Base-by-base conservation (phyloP, 495 filamentous ascomycete genomes). In the Penicillium waksmanii region DNA sequence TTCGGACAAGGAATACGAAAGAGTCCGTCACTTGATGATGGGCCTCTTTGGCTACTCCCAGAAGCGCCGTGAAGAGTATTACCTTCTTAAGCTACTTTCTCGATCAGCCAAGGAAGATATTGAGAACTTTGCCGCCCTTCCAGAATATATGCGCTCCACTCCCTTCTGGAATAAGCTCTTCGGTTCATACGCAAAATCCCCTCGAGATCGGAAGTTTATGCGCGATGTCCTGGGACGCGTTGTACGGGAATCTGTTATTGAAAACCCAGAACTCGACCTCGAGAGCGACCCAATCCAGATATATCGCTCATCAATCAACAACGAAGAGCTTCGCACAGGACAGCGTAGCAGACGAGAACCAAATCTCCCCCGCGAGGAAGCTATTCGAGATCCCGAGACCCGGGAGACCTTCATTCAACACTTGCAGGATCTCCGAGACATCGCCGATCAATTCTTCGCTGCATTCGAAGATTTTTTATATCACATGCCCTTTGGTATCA, bases 251-350 rank as follows among this genome's bases (percentile, higher is more conserved):
- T 91, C 92, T 66, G 88, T 98, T 69, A 88, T 97, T 47, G 94
- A 96, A 33, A 96, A 97, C 61, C 87, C 90, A 7, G 87, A 88
- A 9, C 80, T 98, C 52, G 93, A 98, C 64, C 81, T 99, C 15
- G 95, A 99, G 73, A 97, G 94, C 66, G 95, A 99, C 69, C 95
- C 95, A 0, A 89, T 98, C 80, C 94, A 97, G 64, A 99, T 99
- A 51, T 97, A 99, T 75, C 85, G 91, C 23, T 93, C 92, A 12
- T 85, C 89, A 11, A 93, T 98, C 74, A 97, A 96, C 71, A 95
- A 98, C 65, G 95, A 99, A 73, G 93, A 99, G 71, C 85, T 99
- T 36, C 87, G 89, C 6, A 98, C 95, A 0, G 95, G 95, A 23
- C 87, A 85, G 64, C 84, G 90, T 36, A 96, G 92, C 71, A 82